A percentile compares a stretch with the other conserved stretches of the same genome.
Evolutionary conservation across 2,329 filamentous ascomycete species (phyloP).

Genomic region (Exophiala alcalophila): DNA sequence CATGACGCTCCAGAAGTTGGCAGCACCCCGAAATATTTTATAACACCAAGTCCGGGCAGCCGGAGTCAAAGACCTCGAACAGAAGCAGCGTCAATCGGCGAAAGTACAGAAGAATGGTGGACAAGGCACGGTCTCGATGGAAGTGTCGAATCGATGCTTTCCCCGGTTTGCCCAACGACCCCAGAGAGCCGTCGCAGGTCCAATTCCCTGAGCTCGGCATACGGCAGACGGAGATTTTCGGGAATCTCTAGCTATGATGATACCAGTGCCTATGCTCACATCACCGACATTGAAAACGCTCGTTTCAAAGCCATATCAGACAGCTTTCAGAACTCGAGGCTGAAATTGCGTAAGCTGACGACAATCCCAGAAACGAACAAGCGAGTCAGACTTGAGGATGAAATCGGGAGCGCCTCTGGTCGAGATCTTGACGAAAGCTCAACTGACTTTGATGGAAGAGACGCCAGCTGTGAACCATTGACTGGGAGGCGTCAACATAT

Average conservation of each 20-base stretch:
- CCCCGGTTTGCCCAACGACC: constrained; percentile 34
- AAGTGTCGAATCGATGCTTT: constrained; percentile 18
- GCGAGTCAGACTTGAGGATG: constrained; percentile 4
- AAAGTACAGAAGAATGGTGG: too few species aligned
- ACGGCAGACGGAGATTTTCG: constrained; percentile 70
- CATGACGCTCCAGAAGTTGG: too few species aligned
- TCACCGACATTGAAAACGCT: constrained; percentile 82
- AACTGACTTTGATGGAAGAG: background rate
- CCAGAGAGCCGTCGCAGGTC: constrained; percentile 52
- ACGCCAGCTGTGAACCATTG: too few species aligned
- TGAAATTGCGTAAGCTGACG: constrained; percentile 57
- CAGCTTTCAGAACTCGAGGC: constrained; percentile 77
- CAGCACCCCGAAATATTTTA: too few species aligned
- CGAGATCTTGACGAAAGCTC: background rate
- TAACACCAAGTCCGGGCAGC: too few species aligned
- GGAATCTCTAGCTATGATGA: constrained; percentile 80
- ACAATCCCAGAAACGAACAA: constrained; percentile 34
- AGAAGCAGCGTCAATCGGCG: too few species aligned
- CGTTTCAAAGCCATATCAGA: constrained; percentile 87
- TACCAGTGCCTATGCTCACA: constrained; percentile 73
- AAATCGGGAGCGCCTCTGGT: background rate
- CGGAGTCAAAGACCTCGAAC: too few species aligned
- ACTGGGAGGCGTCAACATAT: too few species aligned
- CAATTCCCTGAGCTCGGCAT: constrained; percentile 73
- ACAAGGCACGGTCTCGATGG: too few species aligned